Evolutionary conservation across 768 basidiomycete genomes (phyloP), one percentile per base, ranked within the genome.

Genomic region (Mycena rebaudengoi): DNA sequence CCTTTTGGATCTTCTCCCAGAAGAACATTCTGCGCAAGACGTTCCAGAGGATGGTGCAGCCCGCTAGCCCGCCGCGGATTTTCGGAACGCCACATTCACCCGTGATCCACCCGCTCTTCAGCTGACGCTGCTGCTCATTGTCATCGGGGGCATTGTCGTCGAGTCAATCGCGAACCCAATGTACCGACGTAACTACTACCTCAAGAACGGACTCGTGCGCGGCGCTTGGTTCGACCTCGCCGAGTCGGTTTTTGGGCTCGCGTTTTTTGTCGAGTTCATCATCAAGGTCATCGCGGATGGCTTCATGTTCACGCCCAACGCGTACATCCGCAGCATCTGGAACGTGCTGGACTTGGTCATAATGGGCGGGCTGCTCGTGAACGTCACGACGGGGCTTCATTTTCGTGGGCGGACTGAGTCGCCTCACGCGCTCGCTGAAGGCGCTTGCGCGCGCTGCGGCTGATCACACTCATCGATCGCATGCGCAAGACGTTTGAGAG

Each of bases 281-380:
- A 88, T 98, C 87, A 98, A 98, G 77, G 78, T 96, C 73, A 79
- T 95, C 46, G 97, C 97, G 1, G 97, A 99, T 71, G 97, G 97
- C 0, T 91, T 97, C 75, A 71, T 91, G 14, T 95, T 96, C 78
- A 90, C 92, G 0, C 95, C 95, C 0, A 96, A 96, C 69, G 95
- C 95, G 0, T 98, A 99, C 73, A 75, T 98, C 28, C 89, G 90
- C 26, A 93, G 92, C 64, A 89, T 96, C 8, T 98, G 96, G 95
- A 98, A 98, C 74, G 75, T 91, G 69, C 79, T 98, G 60, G 97
- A 98, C 77, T 90, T 96, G 68, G 74, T 94, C 72, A 91, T 98
- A 73, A 86, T 98, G 80, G 74, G 80, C 32, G 91, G 94, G 6
- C 76, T 97, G 29, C 75, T 95, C 25, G 82, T 91, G 71, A 96